Conservation (phyloP, 495 filamentous ascomycete species). For the Hypoxylon intermedium region DNA sequence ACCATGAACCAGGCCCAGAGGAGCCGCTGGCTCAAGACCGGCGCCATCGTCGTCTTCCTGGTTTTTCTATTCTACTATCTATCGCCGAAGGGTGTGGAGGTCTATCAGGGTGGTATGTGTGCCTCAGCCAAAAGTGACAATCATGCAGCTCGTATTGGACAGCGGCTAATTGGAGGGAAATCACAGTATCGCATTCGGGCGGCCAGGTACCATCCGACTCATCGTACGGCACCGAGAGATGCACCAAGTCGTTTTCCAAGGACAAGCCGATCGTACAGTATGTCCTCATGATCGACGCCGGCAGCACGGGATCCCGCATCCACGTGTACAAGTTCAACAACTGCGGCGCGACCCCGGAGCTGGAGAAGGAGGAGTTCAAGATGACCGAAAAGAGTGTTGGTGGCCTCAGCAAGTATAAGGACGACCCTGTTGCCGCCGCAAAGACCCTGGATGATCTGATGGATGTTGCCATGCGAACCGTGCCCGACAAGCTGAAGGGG, state of each 20-base stretch:
- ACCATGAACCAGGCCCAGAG: constrained; percentile 75
- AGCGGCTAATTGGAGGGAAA: constrained; percentile 5
- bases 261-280: constrained; percentile 95
- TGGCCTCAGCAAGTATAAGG: constrained; percentile 84
- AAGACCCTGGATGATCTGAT: constrained; percentile 87
- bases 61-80: constrained; percentile 79
- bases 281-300: constrained; percentile 97
- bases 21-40: constrained; percentile 82
- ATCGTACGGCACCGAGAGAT: constrained; percentile 70
- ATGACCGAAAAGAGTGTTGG: constrained; percentile 82
- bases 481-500: constrained; percentile 83
- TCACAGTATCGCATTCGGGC: constrained; percentile 37
- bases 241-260: constrained; percentile 78
- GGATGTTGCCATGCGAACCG: constrained; percentile 78
- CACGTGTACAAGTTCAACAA: constrained; percentile 99
- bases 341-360: constrained; percentile 92
- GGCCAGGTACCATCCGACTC: constrained; percentile 65
- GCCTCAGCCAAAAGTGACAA: not conserved
- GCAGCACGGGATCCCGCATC: constrained; percentile 95
- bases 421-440: constrained; percentile 85
- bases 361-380: constrained; percentile 90
- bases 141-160: not conserved
- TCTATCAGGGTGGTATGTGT: constrained; percentile 55
- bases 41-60: constrained; percentile 75
- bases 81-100: constrained; percentile 61